Evolutionary conservation across 2,329 filamentous ascomycete genomes (phyloP), one percentile per base, ranked within the genome.

Genomic region (Botrytis squamosa): DNA sequence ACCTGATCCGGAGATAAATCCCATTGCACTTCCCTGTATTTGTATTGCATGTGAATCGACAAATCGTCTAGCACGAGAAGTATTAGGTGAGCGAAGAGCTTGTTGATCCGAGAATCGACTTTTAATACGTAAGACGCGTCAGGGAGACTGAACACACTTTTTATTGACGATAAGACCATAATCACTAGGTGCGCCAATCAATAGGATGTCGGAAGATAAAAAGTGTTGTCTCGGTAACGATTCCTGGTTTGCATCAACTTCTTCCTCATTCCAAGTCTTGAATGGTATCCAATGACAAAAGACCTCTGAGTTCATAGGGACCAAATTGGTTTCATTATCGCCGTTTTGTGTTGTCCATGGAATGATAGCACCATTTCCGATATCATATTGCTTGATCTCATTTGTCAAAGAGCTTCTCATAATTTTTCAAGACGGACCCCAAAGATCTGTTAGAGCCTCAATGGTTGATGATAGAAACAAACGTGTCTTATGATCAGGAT

Each of bases 291-390:
- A 71, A 4, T 57, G 60, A 22, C 70, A 57, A 60, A 65, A 71
- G 9, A 71, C 38, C 16, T 65, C 46, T 25, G 44, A 63, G 29
- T 18, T 44, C 5, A 16, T 18, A 33, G 22, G 33, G 10, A 7
- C 5, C 7, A 22, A 12, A n/a, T 36, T 4, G 8, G 6, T 12
- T 33, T 42, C 36, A 33, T 22, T 7, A 5, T 0, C 16, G 6
- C 12, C 20, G 42, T 38, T 29, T 20, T 12, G 29, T 33, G 38
- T 25, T 63, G 59, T 55, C 73, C 74, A 77, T 12, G 75, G 75
- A 29, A 77, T 38, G 42, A 77, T 73, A 3, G 68, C 64, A 22
- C 75, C 74, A 73, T 77, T 75, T 4, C 76, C 76, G 36, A 77
- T 74, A 60, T 75, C 64, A 38, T 73, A 75, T 40, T 74, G 72